Percentiles rank a stretch among this genome's conserved stretches.
Evolutionary conservation across 306 rosid species (phyloP).

Genomic region (Luffa acutangula): DNA sequence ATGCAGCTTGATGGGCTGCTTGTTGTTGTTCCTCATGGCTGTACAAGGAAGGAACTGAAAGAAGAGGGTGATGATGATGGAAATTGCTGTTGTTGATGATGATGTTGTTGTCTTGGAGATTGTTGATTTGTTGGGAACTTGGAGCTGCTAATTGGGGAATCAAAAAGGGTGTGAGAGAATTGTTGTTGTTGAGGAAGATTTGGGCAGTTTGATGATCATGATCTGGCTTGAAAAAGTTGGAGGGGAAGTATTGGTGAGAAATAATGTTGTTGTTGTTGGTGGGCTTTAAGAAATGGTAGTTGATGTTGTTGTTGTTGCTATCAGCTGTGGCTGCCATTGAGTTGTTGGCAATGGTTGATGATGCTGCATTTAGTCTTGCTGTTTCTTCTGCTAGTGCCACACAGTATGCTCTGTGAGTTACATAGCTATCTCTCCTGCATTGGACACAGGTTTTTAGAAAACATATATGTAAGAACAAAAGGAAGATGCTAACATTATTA

Average conservation of each 20-base stretch:
- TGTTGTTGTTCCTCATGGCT: neutral
- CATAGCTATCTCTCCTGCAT: constrained; percentile 88
- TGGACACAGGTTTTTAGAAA: neutral
- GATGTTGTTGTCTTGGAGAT: neutral
- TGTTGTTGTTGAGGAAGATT: neutral
- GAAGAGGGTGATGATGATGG: neutral
- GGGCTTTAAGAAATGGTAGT: neutral
- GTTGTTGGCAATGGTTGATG: constrained; percentile 10
- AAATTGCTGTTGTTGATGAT: neutral
- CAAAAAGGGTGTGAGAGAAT: neutral
- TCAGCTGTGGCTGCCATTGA: constrained; percentile 28
- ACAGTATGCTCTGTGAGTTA: constrained; percentile 85
- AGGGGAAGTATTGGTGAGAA: constrained; percentile 34
- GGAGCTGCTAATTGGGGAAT: constrained; percentile 18
- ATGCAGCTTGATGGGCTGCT: neutral
- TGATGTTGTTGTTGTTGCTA: neutral
- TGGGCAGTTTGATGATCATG: neutral
- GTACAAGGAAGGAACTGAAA: constrained; percentile 1
- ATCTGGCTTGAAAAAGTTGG: constrained; percentile 40
- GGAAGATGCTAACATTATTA: neutral
- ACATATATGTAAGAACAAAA: neutral
- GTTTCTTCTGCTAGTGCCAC: constrained; percentile 94
- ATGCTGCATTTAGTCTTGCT: constrained; percentile 62
- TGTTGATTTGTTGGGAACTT: neutral
- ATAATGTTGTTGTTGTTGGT: neutral